Evolutionary conservation across 83 land plant species (phyloP), one percentile per base, ranked within the genome.

Genomic region (Diphasiastrum complanatum): DNA sequence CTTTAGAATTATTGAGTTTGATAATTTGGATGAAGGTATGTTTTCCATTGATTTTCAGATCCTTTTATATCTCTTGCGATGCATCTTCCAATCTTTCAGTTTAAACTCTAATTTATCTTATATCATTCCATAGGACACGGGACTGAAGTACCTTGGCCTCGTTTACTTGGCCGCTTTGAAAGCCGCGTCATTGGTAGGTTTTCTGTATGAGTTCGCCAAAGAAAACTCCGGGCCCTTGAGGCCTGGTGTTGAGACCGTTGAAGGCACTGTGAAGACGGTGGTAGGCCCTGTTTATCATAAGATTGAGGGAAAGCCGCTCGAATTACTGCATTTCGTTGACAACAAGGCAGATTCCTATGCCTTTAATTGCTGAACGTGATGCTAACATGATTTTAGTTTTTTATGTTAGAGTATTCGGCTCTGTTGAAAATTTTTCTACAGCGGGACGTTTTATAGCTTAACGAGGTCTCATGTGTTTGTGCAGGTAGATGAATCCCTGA

Each of bases 181-280:
- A 48, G 80, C 70, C 25, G 45, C 80, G 5, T 78, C 74, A 2
- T 72, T 69, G 55, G 10, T 82, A 24, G 36, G 79, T 19, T 78
- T 47, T 37, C 48, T 91, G 20, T 91, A 91, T 55, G 71, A 50
- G 1, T 78, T 40, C 59, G 97, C 97, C 4, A 91, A 87, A 76
- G 95, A 86, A 27, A 91, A 78, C 54, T 63, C 95, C 4, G 97
- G 97, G 4, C 86, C 89, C 1, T 67, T 91, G 61, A 84, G 74
- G 67, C 79, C 84, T 20, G 89, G 95, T 16, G 84, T 91, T 12
- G 76, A 84, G 51, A 68, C 74, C 43, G 89, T 84, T 20, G 97
- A 91, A 63, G 79, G 71, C 32, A 72, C 82, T 14, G 95, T 91
- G 32, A 91, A 80, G 71, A 68, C 89, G 19, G 86, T 91, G 29